A percentile compares a stretch with the other conserved stretches of the same genome.
Conservation (phyloP, 352 stramenopile species). For the Phytophthora litchii region DNA sequence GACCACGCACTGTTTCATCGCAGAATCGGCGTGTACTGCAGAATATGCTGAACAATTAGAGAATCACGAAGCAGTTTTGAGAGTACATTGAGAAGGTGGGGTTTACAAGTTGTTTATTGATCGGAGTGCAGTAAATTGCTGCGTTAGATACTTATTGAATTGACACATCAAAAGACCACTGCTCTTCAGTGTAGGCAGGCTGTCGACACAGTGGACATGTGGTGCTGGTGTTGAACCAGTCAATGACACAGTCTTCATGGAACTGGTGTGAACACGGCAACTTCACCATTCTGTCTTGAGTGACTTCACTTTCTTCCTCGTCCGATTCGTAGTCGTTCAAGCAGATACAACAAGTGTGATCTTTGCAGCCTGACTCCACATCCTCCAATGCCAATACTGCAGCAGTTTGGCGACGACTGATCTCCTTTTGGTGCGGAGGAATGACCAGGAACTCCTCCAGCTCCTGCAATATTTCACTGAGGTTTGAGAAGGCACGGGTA, state of each 20-base stretch:
- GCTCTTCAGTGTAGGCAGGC: conserved; percentile 39
- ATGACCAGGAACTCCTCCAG: conserved; percentile 63
- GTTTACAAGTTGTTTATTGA: conserved; percentile 5
- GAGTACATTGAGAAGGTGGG: not conserved
- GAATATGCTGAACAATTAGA: conserved; percentile 50
- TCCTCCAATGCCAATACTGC: conserved; percentile 62
- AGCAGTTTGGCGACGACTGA: conserved; percentile 50
- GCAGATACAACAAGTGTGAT: conserved; percentile 59
- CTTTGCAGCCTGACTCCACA: conserved; percentile 30
- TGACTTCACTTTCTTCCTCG: conserved; percentile 19
- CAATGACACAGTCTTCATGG: conserved; percentile 80
- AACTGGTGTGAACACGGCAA: conserved; percentile 74
- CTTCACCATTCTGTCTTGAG: conserved; percentile 49
- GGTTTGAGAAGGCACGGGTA: conserved; percentile 17
- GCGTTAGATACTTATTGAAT: conserved; percentile 36
- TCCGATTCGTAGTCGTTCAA: conserved; percentile 48
- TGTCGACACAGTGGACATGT: conserved; percentile 73
- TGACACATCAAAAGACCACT: conserved; percentile 46
- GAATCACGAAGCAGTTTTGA: not conserved
- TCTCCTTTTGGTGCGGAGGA: conserved; percentile 54
- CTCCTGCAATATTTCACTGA: conserved; percentile 41
- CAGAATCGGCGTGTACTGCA: conserved; percentile 56
- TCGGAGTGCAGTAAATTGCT: not conserved
- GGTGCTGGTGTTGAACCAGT: conserved; percentile 76
- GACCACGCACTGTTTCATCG: conserved; percentile 58